phyloP scores from a whole-genome alignment of 352 stramenopile genomes.

The Globisporangium acanthophoron region DNA sequence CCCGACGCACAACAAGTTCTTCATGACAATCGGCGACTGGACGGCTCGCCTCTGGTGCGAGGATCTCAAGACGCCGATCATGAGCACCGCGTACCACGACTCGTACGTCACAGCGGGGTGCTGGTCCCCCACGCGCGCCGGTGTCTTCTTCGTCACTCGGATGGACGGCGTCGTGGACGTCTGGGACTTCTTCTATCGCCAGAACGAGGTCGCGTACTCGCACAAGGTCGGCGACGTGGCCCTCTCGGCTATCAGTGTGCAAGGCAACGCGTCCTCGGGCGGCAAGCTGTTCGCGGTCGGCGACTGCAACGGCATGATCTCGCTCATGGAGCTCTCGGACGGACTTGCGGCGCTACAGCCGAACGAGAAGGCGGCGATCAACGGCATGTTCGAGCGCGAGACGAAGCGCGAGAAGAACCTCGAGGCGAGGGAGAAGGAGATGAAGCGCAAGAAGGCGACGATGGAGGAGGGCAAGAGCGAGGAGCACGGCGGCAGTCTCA shows the following conservation, averaged over 20 bases:
- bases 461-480: slow-evolving; percentile 81
- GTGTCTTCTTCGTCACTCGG: slow-evolving; percentile 96
- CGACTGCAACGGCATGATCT: slow-evolving; percentile 95
- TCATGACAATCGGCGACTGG: slow-evolving; percentile 97
- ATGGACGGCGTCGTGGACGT: slow-evolving; percentile 97
- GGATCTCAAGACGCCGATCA: slow-evolving; percentile 96
- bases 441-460: slow-evolving; percentile 76
- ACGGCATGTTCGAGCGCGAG: slow-evolving; percentile 95
- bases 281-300: slow-evolving; percentile 94
- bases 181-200: slow-evolving; percentile 97
- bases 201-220: slow-evolving; percentile 96
- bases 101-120: slow-evolving; percentile 96
- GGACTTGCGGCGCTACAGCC: slow-evolving; percentile 85
- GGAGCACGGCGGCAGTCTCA: slow-evolving; percentile 43
- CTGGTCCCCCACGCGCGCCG: slow-evolving; percentile 93
- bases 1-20: slow-evolving; percentile 97
- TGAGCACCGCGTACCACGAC: slow-evolving; percentile 96
- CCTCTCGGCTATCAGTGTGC: slow-evolving; percentile 91
- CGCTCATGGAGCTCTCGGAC: slow-evolving; percentile 94
- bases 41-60: slow-evolving; percentile 95
- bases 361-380: slow-evolving; percentile 94
- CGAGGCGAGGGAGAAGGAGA: slow-evolving; percentile 86
- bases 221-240: slow-evolving; percentile 94
- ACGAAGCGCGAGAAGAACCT: slow-evolving; percentile 96
- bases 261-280: slow-evolving; percentile 84